Evolutionary conservation across 108 stramenopile species (phyloP).

Genomic region (Stephanodiscus minutulus): DNA sequence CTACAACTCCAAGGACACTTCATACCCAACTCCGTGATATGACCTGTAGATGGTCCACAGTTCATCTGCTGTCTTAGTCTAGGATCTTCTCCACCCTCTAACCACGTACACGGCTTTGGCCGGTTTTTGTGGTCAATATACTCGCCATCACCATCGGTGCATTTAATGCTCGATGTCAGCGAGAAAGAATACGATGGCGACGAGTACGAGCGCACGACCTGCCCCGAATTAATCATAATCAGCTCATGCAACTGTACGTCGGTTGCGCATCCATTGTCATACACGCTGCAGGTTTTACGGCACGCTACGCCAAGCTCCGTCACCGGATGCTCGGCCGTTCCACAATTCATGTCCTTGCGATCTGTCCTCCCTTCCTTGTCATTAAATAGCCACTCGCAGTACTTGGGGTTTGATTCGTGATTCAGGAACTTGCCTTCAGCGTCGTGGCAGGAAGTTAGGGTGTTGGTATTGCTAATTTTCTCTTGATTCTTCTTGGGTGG

Average conservation of each 20-base stretch:
- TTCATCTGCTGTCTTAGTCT: neutral
- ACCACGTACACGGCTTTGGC: too few relatives aligned
- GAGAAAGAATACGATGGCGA: slow-evolving; percentile 8
- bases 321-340: slow-evolving; percentile 1
- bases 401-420: slow-evolving; percentile 27
- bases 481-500: too few relatives aligned
- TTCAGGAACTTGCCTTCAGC: too few relatives aligned
- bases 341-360: slow-evolving; percentile 39
- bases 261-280: slow-evolving; percentile 16
- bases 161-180: too few relatives aligned
- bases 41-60: neutral
- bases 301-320: slow-evolving; percentile 30
- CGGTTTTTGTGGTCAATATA: too few relatives aligned
- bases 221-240: neutral
- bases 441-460: too few relatives aligned
- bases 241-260: neutral
- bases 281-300: slow-evolving; percentile 15
- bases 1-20: too few relatives aligned
- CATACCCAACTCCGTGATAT: too few relatives aligned
- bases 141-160: too few relatives aligned
- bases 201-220: slow-evolving; percentile 11
- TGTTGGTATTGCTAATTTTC: too few relatives aligned
- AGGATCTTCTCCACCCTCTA: too few relatives aligned
- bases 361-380: slow-evolving; percentile 27
- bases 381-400: slow-evolving; percentile 30